A percentile compares a stretch with the other conserved stretches of the same genome.
These are phyloP conservation scores for Xerocomus minutiporus DNA, from an alignment of 1,284 basidiomycete species.

Conservation along the genomic window DNA sequence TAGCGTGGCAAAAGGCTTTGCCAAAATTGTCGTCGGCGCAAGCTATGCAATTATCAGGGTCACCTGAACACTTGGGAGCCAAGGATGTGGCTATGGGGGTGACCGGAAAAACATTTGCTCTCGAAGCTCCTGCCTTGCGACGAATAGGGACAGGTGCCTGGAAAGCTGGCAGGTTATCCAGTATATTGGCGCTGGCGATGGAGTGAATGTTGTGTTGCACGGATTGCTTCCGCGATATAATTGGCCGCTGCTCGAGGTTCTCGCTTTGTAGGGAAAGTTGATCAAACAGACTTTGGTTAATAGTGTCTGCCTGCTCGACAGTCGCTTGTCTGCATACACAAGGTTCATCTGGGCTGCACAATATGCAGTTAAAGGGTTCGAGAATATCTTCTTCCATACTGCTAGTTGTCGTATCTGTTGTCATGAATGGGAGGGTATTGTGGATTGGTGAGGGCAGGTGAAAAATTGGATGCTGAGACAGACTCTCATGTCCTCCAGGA, in stretches of 20 bases:
- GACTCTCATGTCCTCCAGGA: constrained; percentile 6
- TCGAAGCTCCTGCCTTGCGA: constrained; percentile 41
- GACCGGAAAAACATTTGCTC: constrained; percentile 51
- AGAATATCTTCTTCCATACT: constrained; percentile 29
- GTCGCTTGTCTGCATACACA: constrained; percentile 72
- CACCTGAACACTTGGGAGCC: constrained; percentile 45
- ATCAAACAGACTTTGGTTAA: constrained; percentile 4
- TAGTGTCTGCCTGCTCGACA: constrained; percentile 39
- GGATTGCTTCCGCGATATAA: constrained; percentile 24
- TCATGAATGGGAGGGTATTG: constrained; percentile 35
- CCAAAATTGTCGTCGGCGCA: constrained; percentile 80
- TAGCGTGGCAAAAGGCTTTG: constrained; percentile 79
- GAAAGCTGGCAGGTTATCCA: constrained; percentile 73
- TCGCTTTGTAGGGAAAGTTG: constrained; percentile 16
- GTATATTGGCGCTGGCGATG: constrained; percentile 44
- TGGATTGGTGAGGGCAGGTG: constrained; percentile 25
- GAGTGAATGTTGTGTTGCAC: constrained; percentile 13
- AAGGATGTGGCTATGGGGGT: constrained; percentile 25
- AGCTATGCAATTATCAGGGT: constrained; percentile 67
- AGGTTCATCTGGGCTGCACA: constrained; percentile 64
- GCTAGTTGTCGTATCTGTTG: constrained; percentile 9
- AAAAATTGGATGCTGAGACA: constrained; percentile 17
- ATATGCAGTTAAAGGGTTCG: constrained; percentile 49
- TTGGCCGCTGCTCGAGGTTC: constrained; percentile 19
- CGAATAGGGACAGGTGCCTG: constrained; percentile 74